Evolutionary conservation across 2,329 filamentous ascomycete genomes (phyloP).

Genomic region (Huntiella savannae): DNA sequence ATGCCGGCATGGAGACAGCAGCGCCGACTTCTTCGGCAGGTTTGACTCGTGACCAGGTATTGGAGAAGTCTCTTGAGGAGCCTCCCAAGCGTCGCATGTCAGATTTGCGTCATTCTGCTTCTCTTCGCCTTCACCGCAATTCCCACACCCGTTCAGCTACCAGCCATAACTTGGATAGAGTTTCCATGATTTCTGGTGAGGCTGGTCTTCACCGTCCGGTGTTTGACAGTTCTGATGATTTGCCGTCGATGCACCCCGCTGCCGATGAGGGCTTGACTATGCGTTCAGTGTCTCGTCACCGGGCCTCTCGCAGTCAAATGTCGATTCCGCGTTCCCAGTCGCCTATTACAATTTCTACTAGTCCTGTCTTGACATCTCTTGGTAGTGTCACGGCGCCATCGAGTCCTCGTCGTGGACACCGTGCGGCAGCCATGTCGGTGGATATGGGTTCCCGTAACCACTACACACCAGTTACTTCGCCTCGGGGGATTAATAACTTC

Average conservation of each 20-base stretch:
- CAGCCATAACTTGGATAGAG: neutral
- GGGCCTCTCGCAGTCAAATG: slow-evolving; percentile 9
- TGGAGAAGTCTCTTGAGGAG: slow-evolving; percentile 10
- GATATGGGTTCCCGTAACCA: slow-evolving; percentile 18
- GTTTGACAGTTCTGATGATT: slow-evolving; percentile 10
- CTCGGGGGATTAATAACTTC: slow-evolving; percentile 9
- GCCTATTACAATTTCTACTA: neutral
- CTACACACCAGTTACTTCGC: slow-evolving; percentile 8
- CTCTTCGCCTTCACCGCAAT: slow-evolving; percentile 9
- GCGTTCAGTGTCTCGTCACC: slow-evolving; percentile 7
- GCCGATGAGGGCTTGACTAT: neutral
- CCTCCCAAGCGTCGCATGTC: slow-evolving; percentile 3
- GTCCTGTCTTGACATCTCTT: neutral
- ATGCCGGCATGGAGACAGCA: slow-evolving; percentile 21
- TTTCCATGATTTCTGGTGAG: neutral
- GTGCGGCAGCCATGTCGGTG: slow-evolving; percentile 27
- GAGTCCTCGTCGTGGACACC: slow-evolving; percentile 18
- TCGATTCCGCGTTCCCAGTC: slow-evolving; percentile 4
- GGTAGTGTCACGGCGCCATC: slow-evolving; percentile 8
- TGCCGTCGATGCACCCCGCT: slow-evolving; percentile 1
- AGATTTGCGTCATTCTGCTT: slow-evolving; percentile 9
- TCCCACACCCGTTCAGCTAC: slow-evolving; percentile 8
- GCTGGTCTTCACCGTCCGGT: slow-evolving; percentile 8
- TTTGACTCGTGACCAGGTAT: slow-evolving; percentile 10
- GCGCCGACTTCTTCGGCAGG: slow-evolving; percentile 7